Evolutionary conservation across 139 green algal species (phyloP), one percentile per base, ranked within the genome.

Genomic region (Chlorella vulgaris): DNA sequence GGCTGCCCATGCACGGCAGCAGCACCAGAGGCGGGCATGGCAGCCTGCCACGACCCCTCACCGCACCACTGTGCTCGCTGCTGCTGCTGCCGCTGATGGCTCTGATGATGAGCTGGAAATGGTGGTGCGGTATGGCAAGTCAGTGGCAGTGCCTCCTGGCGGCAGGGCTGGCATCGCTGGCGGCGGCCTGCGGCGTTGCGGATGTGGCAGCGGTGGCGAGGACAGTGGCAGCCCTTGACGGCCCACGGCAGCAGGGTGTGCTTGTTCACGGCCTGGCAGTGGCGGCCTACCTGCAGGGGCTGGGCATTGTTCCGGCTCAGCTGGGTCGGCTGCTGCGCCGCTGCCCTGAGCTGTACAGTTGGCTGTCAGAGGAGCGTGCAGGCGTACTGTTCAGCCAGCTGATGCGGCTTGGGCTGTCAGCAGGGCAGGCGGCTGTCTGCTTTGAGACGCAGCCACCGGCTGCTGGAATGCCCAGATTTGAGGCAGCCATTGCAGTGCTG

Each of bases 331-430:
- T 74, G 67, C 22, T 74, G 38, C 2, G 33, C 4, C 39, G 67
- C 0, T 74, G 67, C 22, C 38, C 67, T 24, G 0, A 26, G 22
- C 67, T 74, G 39, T 74, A 55, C 39, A 74, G 39, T 38, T 74
- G 67, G 67, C 55, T 21, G 22, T 15, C n/a, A 21, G 22, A 71
- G 65, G 13, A 71, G 65, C 65, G 65, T 21, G 35, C 65, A 22
- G 67, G 38, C 22, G 67, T 74, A 38, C 38, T 74, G 67, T 74
- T 74, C 53, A 38, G 67, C 10, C 38, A 74, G 67, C 67, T 74
- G 38, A 31, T 29, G 39, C 5, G 22, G 35, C 39, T 74, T 36
- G 67, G 67, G 3, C 67, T 74, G 39, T 33, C 67, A 51, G 67
- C 67, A 24, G 5, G 19, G 5, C 31, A 74, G 67, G 67, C 67